Conservation (phyloP, 2,329 filamentous ascomycete genomes). For the Peltaster fructicola region DNA sequence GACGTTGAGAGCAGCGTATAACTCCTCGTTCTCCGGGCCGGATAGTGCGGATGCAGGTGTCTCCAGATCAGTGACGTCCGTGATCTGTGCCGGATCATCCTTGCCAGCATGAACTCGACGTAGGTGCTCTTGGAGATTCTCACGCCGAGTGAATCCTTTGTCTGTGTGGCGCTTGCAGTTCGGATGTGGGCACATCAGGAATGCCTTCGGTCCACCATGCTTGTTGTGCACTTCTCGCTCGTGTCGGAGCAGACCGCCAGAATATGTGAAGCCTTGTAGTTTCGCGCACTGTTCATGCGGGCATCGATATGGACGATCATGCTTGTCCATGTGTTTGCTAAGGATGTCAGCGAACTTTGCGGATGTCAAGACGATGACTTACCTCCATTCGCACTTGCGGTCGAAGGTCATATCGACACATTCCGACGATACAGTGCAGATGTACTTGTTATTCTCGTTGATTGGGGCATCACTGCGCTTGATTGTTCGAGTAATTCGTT, state of each 20-base stretch:
- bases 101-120: conserved; percentile 53
- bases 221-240: conserved; percentile 87
- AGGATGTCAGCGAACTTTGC: conserved; percentile 10
- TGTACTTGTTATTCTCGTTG: conserved; percentile 57
- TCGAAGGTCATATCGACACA: conserved; percentile 57
- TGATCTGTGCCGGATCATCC: conserved; percentile 1
- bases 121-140: conserved; percentile 87
- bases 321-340: conserved; percentile 97
- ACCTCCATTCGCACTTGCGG: conserved; percentile 90
- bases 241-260: conserved; percentile 72
- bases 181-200: conserved; percentile 65
- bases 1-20: conserved; percentile 2
- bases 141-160: conserved; percentile 79
- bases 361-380: conserved; percentile 27
- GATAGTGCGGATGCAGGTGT: conserved; percentile 3
- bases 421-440: conserved; percentile 48
- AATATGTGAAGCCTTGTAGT: conserved; percentile 86
- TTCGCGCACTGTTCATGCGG: conserved; percentile 70
- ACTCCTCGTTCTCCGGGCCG: conserved; percentile 3
- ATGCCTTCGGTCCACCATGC: conserved; percentile 74
- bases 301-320: conserved; percentile 85
- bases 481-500: conserved; percentile 12
- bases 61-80: conserved; percentile 1
- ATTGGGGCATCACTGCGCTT: conserved; percentile 33
- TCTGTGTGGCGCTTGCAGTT: conserved; percentile 82